Base-by-base conservation (phyloP, 2,329 filamentous ascomycete species). In the Chrysosporium keratinophilum region DNA sequence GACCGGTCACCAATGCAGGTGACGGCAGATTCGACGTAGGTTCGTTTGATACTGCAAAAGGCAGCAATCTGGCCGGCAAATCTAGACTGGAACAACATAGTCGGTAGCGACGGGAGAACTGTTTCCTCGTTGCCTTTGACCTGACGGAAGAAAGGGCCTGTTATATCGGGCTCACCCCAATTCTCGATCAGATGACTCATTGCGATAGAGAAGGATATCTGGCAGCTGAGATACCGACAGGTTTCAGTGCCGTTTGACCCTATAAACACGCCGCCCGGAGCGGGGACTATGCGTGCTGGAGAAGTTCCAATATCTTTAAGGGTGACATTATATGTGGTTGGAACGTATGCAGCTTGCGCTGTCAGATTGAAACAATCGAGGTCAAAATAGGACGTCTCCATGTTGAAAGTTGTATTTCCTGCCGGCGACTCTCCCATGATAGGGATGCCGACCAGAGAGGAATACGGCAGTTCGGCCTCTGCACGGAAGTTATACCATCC, bases 331-430 rank as follows among this genome's bases (percentile, higher is more conserved):
- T 20, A 14, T 19, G 34, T 33, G 10, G 47, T 41, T 14, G 37
- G 37, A 20, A 55, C 40, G 15, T 35, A 40, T 11, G 20, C 6
- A 14, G 52, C 15, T 4, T 35, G 47, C 39, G 43, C 23, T 33
- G 43, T 50, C 3, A 52, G n/a, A 17, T 49, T 49, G 20, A 23
- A n/a, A 31, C 55, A 57, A 28, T 52, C 31, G n/a, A 55, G n/a
- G 17, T 57, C 55, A 28, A 57, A 55, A 19, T 57, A 57, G 4
- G 52, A 55, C 15, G 55, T 52, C 46, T 57, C 52, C 19, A 57
- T 57, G 19, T 50, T 52, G 43, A 55, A 55, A 5, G 55, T 51
- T 5, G 44, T 57, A 17, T 57, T 55, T n/a, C 39, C 52, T 19
- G 1, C 10, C 15, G 11, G 15, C 14, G 39, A 31, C 19, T 35